Base-by-base conservation (phyloP, 2,329 filamentous ascomycete species). In the Venturia nashicola region DNA sequence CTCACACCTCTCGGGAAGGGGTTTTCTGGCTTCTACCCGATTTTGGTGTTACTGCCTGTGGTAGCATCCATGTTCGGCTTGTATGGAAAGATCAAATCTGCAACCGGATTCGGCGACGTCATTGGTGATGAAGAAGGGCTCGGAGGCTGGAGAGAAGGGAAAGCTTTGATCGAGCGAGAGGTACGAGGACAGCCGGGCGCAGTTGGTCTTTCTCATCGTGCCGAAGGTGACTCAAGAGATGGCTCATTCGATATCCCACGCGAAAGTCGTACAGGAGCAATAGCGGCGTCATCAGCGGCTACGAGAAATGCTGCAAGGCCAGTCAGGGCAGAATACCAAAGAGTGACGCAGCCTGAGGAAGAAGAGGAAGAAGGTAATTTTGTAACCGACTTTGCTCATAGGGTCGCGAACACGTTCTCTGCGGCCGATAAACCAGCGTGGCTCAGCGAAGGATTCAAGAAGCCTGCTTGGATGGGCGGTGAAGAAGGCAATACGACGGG, bases 361-460 rank as follows among this genome's bases (percentile, higher is more conserved):
- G 82, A 83, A n/a, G 80, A 83, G 1, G 87, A 89, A 40, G 86
- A 91, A 16, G 89, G 91, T 63, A 90, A 87, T 68, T 90, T 96
- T 74, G 91, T 97, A 71, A 83, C 89, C 68, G 87, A 88, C 42
- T 85, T 97, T 66, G 86, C 89, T 0, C 89, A 95, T 71, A 83
- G 93, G 43, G 86, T 99, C 69, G 89, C 87, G 75, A 99, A 99
- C 71, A 97, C 94, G 0, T 85, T 97, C 62, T 88, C 86, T 0
- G 82, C 91, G 1, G 88, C 43, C n/a, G 65, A 66, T 16, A 51
- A 40, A 43, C 65, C 65, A 27, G 59, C 39, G n/a, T 66, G 65
- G 65, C 42, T 66, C 9, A 32, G 18, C 36, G 64, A 62, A 18
- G 59, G 44, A 12, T 63, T 62, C 20, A 63, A 59, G 34, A 62